phyloP scores from a whole-genome alignment of 2,329 filamentous ascomycete species.

The Talaromyces sp. region DNA sequence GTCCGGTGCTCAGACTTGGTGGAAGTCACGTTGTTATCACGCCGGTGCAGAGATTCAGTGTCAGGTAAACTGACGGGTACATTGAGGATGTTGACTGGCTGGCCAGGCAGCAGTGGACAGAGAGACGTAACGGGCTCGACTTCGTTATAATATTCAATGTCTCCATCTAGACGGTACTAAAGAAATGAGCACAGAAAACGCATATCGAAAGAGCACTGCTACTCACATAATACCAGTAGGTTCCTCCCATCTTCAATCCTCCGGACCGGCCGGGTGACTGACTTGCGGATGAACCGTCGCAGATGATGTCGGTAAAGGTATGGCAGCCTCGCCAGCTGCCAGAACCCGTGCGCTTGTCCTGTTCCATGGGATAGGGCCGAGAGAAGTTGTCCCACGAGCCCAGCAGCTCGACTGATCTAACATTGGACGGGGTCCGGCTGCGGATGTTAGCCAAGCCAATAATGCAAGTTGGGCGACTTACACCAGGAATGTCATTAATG shows the following conservation, averaged over 20 bases:
- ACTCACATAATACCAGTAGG: slow-evolving; percentile 92
- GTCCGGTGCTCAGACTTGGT: slow-evolving; percentile 59
- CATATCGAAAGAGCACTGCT: not conserved
- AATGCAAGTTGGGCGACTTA: slow-evolving; percentile 4
- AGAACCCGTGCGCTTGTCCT: slow-evolving; percentile 66
- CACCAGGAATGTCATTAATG: slow-evolving; percentile 15
- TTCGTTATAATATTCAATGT: slow-evolving; percentile 69
- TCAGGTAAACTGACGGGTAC: slow-evolving; percentile 64
- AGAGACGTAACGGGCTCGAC: slow-evolving; percentile 65
- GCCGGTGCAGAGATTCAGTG: slow-evolving; percentile 42
- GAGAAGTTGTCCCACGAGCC: slow-evolving; percentile 96
- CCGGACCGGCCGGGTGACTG: slow-evolving; percentile 59
- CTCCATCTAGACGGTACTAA: slow-evolving; percentile 78
- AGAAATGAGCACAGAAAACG: not conserved
- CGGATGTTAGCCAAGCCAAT: slow-evolving; percentile 3
- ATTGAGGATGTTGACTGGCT: slow-evolving; percentile 76
- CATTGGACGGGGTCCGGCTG: slow-evolving; percentile 32
- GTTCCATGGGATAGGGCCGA: slow-evolving; percentile 71
- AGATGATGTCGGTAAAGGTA: slow-evolving; percentile 77
- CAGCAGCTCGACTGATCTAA: slow-evolving; percentile 65
- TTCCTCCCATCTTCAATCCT: slow-evolving; percentile 84
- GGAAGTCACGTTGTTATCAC: slow-evolving; percentile 62
- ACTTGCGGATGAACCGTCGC: slow-evolving; percentile 60
- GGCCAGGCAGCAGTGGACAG: slow-evolving; percentile 83
- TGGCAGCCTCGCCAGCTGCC: slow-evolving; percentile 85